A percentile compares a stretch with the other conserved stretches of the same genome.
Conservation (phyloP, 1,284 basidiomycete genomes). For the Ceratobasidium papillatum region DNA sequence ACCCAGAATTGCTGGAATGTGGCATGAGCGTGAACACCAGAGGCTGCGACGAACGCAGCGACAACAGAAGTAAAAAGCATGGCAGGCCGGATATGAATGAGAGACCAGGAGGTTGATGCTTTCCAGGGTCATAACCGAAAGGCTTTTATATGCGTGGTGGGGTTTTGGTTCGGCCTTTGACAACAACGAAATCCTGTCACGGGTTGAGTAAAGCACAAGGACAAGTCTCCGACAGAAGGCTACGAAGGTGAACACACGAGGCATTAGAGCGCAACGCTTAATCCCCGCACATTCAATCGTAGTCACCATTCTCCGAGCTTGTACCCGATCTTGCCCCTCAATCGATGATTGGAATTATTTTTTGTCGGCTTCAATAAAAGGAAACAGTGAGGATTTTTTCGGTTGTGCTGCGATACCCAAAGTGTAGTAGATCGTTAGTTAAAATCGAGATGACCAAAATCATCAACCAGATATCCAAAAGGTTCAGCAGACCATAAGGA, state of each 20-base stretch:
- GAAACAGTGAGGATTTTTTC: background rate
- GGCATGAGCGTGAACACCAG: slow-evolving; percentile 42
- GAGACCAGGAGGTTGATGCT: background rate
- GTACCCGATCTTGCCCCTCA: slow-evolving; percentile 3
- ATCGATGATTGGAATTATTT: background rate
- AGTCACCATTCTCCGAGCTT: slow-evolving; percentile 30
- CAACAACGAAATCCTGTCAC: background rate
- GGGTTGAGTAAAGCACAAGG: slow-evolving; percentile 1
- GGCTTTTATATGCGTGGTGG: background rate
- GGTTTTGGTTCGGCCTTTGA: background rate
- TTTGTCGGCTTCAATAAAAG: background rate
- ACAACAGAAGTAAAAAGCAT: slow-evolving; percentile 27
- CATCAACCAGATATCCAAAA: background rate
- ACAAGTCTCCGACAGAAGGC: slow-evolving; percentile 34
- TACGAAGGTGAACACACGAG: background rate
- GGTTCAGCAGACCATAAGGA: background rate
- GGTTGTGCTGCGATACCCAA: background rate
- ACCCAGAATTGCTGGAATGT: slow-evolving; percentile 45
- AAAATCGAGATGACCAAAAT: too few relatives aligned
- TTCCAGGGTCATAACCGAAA: too few relatives aligned
- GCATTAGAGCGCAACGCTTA: slow-evolving; percentile 30
- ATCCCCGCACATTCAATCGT: background rate
- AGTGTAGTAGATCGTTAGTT: too few relatives aligned
- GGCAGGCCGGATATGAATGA: background rate
- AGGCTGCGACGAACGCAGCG: slow-evolving; percentile 28